Percentiles rank a stretch among this genome's conserved stretches.
Conservation (phyloP, 1,284 basidiomycete species). For the Wallemia mellicola region DNA sequence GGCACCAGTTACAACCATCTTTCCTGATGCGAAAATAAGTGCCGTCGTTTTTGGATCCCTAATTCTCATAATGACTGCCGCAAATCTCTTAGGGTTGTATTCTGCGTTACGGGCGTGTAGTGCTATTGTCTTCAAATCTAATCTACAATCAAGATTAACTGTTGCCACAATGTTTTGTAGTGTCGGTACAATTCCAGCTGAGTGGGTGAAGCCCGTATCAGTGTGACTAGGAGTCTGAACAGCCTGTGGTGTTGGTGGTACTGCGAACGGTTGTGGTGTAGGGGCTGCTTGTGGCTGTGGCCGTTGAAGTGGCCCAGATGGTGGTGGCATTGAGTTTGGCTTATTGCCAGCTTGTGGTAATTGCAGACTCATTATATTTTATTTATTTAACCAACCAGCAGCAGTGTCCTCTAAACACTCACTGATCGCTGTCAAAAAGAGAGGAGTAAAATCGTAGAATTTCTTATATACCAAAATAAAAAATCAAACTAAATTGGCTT, state of each 20-base stretch:
- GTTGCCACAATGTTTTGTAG: conserved; percentile 97
- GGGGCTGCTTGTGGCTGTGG: background rate
- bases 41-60: conserved; percentile 98
- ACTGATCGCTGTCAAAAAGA: background rate
- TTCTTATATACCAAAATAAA: background rate
- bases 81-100: conserved; percentile 99
- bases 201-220: too few species aligned
- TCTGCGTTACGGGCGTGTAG: conserved; percentile 94
- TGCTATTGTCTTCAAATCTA: conserved; percentile 96
- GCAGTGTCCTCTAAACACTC: background rate
- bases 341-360: background rate
- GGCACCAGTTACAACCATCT: conserved; percentile 99
- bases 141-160: conserved; percentile 84
- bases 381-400: background rate
- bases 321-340: background rate
- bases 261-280: background rate
- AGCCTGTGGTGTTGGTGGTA: background rate
- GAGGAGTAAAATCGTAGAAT: background rate
- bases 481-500: background rate
- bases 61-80: conserved; percentile 99
- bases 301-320: background rate
- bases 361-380: too few species aligned
- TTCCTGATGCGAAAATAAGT: conserved; percentile 95
- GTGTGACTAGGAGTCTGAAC: background rate
- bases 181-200: conserved; percentile 77